Percentiles rank a stretch among this genome's conserved stretches.
Evolutionary conservation across 2,329 filamentous ascomycete genomes (phyloP).

Genomic region (Neonectria faginata): DNA sequence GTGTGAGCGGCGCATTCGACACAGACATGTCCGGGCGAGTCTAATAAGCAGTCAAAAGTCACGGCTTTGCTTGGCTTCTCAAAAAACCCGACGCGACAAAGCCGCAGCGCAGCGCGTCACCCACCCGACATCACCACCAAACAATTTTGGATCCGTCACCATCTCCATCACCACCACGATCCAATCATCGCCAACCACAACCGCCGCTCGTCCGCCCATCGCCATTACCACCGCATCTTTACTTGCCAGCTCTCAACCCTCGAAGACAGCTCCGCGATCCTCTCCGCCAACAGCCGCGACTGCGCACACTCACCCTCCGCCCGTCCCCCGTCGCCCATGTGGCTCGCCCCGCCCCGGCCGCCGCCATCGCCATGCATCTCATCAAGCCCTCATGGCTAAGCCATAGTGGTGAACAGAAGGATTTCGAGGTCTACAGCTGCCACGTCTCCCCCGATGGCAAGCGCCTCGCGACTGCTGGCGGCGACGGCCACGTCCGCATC

Average conservation of each 20-base stretch:
- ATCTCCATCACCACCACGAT: conserved; percentile 8
- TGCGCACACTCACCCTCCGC: conserved; percentile 8
- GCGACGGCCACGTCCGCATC: conserved; percentile 96
- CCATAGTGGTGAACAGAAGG: conserved; percentile 96
- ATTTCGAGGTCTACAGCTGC: conserved; percentile 98
- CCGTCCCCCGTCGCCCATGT: conserved; percentile 38
- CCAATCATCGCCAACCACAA: conserved; percentile 15
- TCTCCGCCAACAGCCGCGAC: conserved; percentile 15
- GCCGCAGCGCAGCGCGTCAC: conserved; percentile 22
- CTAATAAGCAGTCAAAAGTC: conserved; percentile 7
- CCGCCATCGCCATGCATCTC: conserved; percentile 72
- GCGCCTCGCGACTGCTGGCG: conserved; percentile 91
- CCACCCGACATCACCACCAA: conserved; percentile 9
- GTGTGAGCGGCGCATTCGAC: conserved; percentile 7
- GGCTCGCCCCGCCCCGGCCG: conserved; percentile 35
- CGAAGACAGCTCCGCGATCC: neutral
- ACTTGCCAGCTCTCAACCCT: neutral
- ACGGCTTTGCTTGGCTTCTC: conserved; percentile 1
- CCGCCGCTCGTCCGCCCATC: neutral
- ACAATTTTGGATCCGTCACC: conserved; percentile 24
- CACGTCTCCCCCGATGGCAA: conserved; percentile 95
- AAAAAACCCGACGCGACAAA: conserved; percentile 18
- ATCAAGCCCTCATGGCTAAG: conserved; percentile 97
- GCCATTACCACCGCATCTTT: neutral
- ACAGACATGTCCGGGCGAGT: conserved; percentile 1